Percentiles rank a stretch among this genome's conserved stretches.
Conservation (phyloP, 306 rosid genomes). For the Prunus dulcis region DNA sequence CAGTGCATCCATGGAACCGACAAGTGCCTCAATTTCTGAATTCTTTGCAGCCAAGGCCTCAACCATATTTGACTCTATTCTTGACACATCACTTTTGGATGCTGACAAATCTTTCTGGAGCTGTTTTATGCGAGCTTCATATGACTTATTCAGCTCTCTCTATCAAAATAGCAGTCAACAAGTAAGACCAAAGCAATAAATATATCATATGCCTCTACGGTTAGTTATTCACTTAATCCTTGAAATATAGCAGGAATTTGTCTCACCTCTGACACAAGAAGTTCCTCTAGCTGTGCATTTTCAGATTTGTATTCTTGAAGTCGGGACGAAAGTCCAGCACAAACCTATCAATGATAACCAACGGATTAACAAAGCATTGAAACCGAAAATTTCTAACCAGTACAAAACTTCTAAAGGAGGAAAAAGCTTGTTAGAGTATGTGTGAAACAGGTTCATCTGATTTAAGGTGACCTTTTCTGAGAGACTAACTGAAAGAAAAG, state of each 20-base stretch:
- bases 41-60: constrained; percentile 95
- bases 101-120: constrained; percentile 68
- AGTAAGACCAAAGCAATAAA: background rate
- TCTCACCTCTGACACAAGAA: constrained; percentile 86
- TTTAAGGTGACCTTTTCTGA: constrained; percentile 15
- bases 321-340: constrained; percentile 95
- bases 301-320: constrained; percentile 97
- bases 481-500: constrained; percentile 9
- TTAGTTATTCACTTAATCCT: constrained; percentile 8
- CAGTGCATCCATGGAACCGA: constrained; percentile 71
- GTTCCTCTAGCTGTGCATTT: constrained; percentile 98
- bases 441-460: constrained; percentile 10
- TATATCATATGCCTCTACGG: background rate
- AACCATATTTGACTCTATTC: constrained; percentile 80
- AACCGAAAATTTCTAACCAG: constrained; percentile 16
- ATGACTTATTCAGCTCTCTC: constrained; percentile 95
- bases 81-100: constrained; percentile 73
- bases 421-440: constrained; percentile 15
- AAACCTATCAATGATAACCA: constrained; percentile 56
- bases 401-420: constrained; percentile 21
- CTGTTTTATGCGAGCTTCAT: constrained; percentile 78
- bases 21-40: constrained; percentile 86
- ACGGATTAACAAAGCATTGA: constrained; percentile 26
- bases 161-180: constrained; percentile 36
- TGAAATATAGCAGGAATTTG: constrained; percentile 13